Conservation (phyloP, 2,329 filamentous ascomycete species). For the Plectosphaerella sp. region DNA sequence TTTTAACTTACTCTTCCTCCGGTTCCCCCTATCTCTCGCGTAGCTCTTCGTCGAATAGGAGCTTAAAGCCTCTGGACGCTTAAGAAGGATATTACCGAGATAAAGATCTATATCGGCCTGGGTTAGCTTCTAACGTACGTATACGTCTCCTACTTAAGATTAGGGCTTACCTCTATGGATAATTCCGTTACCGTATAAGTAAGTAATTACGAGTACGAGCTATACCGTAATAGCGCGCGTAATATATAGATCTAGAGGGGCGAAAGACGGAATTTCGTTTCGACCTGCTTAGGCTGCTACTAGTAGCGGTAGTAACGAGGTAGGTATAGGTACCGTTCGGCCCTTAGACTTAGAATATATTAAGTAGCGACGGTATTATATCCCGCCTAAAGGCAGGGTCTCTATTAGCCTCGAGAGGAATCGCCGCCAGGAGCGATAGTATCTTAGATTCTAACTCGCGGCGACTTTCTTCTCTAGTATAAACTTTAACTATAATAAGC, state of each 20-base stretch:
- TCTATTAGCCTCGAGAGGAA: constrained; percentile 12
- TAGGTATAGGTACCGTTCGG: constrained; percentile 14
- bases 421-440: no score
- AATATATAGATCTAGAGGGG: constrained; percentile 9
- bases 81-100: constrained; percentile 1
- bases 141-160: no score
- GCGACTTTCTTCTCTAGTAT: background rate
- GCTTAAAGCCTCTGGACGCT: background rate
- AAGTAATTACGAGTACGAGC: constrained; percentile 15
- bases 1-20: background rate
- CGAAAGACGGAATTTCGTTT: constrained; percentile 5
- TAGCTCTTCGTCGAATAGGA: background rate
- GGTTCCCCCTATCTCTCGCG: background rate
- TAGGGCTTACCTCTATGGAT: constrained; percentile 17
- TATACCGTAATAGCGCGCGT: constrained; percentile 12
- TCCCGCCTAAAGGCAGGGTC: no score
- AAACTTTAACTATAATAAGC: constrained; percentile 27
- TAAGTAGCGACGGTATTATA: constrained; percentile 9
- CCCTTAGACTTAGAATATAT: constrained; percentile 7
- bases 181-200: constrained; percentile 15
- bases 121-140: no score
- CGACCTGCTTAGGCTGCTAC: constrained; percentile 11
- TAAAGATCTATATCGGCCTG: background rate
- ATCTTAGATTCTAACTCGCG: no score
- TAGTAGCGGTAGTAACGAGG: constrained; percentile 10